Base-by-base conservation (phyloP, 768 basidiomycete species). In the Mycena venus region DNA sequence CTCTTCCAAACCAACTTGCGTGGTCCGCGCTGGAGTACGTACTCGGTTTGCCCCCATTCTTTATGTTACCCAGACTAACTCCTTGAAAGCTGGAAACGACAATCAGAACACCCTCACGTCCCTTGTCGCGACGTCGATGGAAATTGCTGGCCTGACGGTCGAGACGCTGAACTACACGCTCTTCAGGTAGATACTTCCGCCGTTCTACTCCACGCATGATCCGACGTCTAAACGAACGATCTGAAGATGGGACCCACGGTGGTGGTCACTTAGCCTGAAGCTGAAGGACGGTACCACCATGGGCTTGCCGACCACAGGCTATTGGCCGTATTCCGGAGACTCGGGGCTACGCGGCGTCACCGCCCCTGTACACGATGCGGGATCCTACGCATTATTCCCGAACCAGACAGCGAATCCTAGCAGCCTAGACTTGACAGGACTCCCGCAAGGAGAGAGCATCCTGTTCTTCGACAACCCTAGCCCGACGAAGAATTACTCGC, bases 401-500 rank as follows among this genome's bases (percentile, higher is more conserved):
- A 74, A 79, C 51, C 61, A 80, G 70, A 75, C 68, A 21, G 75
- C 63, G 32, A 72, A 80, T 36, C 8, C 34, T 9, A 62, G 23
- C 3, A 77, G 75, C 11, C 65, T 83, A 38, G 58, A 83, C 70
- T 59, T 81, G 19, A 59, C 62, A 1, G 69, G 71, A 19, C 70
- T 83, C 4, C 75, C 80, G 0, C 15, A 65, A 31, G 66, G 55
- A 27, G 78, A 78, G 25, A 76, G 63, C n/a, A 78, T 83, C 27
- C 6, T 83, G 6, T 83, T 82, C 73, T 83, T 83, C 38, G 82
- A 83, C 58, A 83, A 82, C 31, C 82, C 82, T 1, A 81, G 80
- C 55, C 82, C 82, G 60, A 83, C 82, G 42, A 67, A 75, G 11
- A 83, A 82, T 55, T 82, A 82, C 58, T 79, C 78, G 9, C 17